Conservation (phyloP, 495 filamentous ascomycete species). For the Hypoxylon intermedium region DNA sequence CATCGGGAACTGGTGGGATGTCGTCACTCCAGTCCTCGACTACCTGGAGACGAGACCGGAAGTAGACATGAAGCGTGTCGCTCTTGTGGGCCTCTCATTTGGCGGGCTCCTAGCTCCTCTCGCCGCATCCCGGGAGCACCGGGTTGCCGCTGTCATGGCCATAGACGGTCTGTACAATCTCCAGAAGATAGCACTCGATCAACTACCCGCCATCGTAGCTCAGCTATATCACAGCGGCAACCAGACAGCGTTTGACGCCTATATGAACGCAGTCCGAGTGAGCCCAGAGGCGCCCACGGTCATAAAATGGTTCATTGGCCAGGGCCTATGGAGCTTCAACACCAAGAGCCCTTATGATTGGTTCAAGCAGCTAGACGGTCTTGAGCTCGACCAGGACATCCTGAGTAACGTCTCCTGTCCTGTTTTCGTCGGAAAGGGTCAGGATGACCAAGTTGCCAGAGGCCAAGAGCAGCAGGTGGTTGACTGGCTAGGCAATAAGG, state of each 20-base stretch:
- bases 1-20: constrained; percentile 57
- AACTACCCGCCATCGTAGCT: neutral
- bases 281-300: constrained; percentile 8
- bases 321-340: constrained; percentile 53
- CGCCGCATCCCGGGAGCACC: constrained; percentile 53
- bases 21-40: constrained; percentile 55
- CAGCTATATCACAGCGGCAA: constrained; percentile 8
- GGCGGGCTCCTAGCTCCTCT: constrained; percentile 48
- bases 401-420: constrained; percentile 42
- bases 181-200: neutral
- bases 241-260: constrained; percentile 20
- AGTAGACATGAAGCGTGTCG: constrained; percentile 43
- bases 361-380: constrained; percentile 28
- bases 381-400: constrained; percentile 35
- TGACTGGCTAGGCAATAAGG: constrained; percentile 39
- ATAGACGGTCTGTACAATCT: constrained; percentile 51
- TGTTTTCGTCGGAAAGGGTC: constrained; percentile 47
- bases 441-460: constrained; percentile 39
- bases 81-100: constrained; percentile 47
- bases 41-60: constrained; percentile 42
- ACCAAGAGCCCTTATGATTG: constrained; percentile 43
- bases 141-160: constrained; percentile 48
- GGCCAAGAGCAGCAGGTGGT: constrained; percentile 44
- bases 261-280: constrained; percentile 14
- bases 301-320: constrained; percentile 46